Evolutionary conservation across 1,284 basidiomycete species (phyloP).

Genomic region (Phylloporus sp.): DNA sequence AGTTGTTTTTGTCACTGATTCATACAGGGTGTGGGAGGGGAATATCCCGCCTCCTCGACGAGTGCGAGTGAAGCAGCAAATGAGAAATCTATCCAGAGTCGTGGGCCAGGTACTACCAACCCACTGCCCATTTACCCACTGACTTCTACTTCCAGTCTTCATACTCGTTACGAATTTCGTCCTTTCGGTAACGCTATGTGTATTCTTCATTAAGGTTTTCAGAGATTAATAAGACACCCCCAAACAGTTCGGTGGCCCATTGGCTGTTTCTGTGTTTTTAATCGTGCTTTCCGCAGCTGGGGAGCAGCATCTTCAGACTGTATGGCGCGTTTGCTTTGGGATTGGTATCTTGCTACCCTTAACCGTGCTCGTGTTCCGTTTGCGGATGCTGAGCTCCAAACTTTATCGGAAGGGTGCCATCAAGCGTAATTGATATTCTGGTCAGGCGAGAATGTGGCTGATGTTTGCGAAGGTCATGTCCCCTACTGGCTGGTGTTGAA

Average conservation of each 20-base stretch:
- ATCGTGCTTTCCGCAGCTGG: conserved; percentile 74
- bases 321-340: conserved; percentile 80
- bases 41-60: conserved; percentile 76
- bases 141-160: conserved; percentile 48
- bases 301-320: conserved; percentile 64
- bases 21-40: conserved; percentile 69
- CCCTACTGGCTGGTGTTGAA: conserved; percentile 67
- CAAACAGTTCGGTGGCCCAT: conserved; percentile 63
- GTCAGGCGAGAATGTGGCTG: not conserved
- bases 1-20: conserved; percentile 6
- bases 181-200: conserved; percentile 44
- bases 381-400: conserved; percentile 71
- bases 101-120: conserved; percentile 57
- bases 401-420: conserved; percentile 71
- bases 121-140: conserved; percentile 1
- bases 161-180: conserved; percentile 80
- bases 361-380: conserved; percentile 72
- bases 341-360: conserved; percentile 72
- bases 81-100: conserved; percentile 62
- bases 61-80: conserved; percentile 75
- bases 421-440: conserved; percentile 45
- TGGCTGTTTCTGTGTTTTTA: conserved; percentile 73
- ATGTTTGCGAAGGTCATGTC: conserved; percentile 48
- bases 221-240: conserved; percentile 13
- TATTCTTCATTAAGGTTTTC: conserved; percentile 1